Evolutionary conservation across 1,284 basidiomycete species (phyloP), one percentile per base, ranked within the genome.

Genomic region (Naganishia cerealis): DNA sequence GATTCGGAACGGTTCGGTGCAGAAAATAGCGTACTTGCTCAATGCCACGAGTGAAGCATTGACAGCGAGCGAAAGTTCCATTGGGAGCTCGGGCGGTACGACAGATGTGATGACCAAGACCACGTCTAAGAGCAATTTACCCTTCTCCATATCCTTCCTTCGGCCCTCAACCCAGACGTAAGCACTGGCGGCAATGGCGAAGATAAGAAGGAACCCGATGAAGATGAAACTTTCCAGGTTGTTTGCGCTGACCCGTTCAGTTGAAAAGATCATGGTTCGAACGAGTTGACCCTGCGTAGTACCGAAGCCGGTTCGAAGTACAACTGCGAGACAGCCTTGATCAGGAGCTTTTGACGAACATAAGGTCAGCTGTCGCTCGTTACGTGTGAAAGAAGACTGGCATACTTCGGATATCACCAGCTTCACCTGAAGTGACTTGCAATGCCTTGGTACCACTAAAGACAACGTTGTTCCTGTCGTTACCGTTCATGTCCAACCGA

Each of bases 151-250:
- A 40, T 90, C 88, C 66, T 92, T 85, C 79, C 94, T 74, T 91
- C 90, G 88, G 87, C 91, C 92, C 82, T 94, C 92, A 40, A 88
- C 86, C 94, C 94, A 97, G 43, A 97, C 94, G 81, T 97, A 97
- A 84, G 91, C 92, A 74, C 89, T 91, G 0, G 94, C 94, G 54
- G 92, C 93, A 73, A 97, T 91, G 58, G 94, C 94, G 77, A 97
- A 97, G 72, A 96, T 90, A 67, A 97, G 87, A 21, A 97, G 82
- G 85, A 97, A 97, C 1, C 91, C 93, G 71, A 97, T 95, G 83
- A 97, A 97, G 67, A 96, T 80, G 87, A 96, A 96, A 1, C 87
- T 89, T 78, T 97, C 94, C 69, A 90, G 70, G 80, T 94, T 97
- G 83, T 96, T 96, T 42, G 94, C 94, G 13, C 91, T 92, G 24